Conservation (phyloP, 1,284 basidiomycete genomes). For the Volvariella volvacea region DNA sequence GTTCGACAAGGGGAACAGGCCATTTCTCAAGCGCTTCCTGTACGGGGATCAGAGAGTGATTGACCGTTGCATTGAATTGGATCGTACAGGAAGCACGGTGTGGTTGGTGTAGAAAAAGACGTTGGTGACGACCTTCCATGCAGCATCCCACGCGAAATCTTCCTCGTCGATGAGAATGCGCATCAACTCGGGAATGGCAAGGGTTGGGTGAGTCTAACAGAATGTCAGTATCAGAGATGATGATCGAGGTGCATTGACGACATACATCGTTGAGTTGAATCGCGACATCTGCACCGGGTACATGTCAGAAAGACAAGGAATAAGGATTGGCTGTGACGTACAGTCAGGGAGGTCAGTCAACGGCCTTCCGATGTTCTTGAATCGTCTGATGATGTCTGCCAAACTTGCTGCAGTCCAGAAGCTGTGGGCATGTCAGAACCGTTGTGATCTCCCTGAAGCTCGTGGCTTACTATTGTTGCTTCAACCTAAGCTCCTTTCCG, state of each 20-base stretch:
- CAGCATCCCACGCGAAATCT: slow-evolving; percentile 73
- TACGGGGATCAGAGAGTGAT: slow-evolving; percentile 1
- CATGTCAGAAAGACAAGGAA: neutral
- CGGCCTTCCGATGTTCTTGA: slow-evolving; percentile 73
- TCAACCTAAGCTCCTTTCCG: slow-evolving; percentile 87
- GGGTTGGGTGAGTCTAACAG: slow-evolving; percentile 81
- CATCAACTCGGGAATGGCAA: slow-evolving; percentile 93
- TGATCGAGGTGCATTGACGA: slow-evolving; percentile 1
- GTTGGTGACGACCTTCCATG: slow-evolving; percentile 83
- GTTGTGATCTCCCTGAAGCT: no score
- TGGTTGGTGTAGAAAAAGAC: slow-evolving; percentile 95
- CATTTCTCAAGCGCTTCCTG: slow-evolving; percentile 83
- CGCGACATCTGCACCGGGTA: slow-evolving; percentile 52
- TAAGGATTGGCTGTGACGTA: slow-evolving; percentile 25
- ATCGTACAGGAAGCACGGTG: slow-evolving; percentile 68
- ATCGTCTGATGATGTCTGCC: slow-evolving; percentile 79
- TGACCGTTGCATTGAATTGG: neutral
- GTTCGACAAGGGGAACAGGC: slow-evolving; percentile 77
- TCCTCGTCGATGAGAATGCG: slow-evolving; percentile 86
- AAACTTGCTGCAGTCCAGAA: slow-evolving; percentile 87
- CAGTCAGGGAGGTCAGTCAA: slow-evolving; percentile 77
- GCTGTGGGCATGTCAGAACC: slow-evolving; percentile 17
- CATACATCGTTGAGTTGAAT: slow-evolving; percentile 85
- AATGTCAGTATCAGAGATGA: slow-evolving; percentile 1
- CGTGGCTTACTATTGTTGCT: slow-evolving; percentile 73